phyloP scores from a whole-genome alignment of 2,329 filamentous ascomycete genomes.

The Hypomyces perniciosus region DNA sequence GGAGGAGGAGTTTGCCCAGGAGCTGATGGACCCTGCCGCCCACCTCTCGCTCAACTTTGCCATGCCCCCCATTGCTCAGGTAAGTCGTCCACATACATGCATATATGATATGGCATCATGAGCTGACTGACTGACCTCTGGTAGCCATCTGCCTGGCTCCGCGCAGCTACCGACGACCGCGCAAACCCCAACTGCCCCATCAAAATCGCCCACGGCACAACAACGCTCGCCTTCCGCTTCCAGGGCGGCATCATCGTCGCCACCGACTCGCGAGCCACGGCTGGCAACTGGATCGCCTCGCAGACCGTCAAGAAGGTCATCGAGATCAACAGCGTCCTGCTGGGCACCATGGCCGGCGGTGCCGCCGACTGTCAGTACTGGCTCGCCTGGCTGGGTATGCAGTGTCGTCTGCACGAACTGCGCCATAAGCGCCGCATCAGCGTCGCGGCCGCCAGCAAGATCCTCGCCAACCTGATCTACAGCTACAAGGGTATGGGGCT shows the following conservation, averaged over 20 bases:
- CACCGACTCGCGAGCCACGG: conserved; percentile 93
- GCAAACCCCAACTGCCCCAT: conserved; percentile 96
- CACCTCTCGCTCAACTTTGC: conserved; percentile 88
- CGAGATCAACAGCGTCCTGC: conserved; percentile 88
- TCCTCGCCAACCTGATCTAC: conserved; percentile 97
- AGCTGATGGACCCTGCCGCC: conserved; percentile 65
- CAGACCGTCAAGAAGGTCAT: conserved; percentile 99
- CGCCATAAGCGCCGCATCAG: conserved; percentile 98
- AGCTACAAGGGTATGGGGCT: conserved; percentile 98
- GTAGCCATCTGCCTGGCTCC: conserved; percentile 88
- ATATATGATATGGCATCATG: not conserved
- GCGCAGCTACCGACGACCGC: conserved; percentile 94
- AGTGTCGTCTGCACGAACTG: conserved; percentile 98
- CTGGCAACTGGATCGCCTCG: conserved; percentile 98
- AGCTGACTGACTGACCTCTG: not conserved
- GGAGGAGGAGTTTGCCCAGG: conserved; percentile 63
- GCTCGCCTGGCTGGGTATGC: conserved; percentile 97
- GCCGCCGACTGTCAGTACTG: conserved; percentile 99
- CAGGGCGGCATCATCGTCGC: conserved; percentile 97
- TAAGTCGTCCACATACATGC: conserved; percentile 38
- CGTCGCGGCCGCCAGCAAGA: conserved; percentile 94
- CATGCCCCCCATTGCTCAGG: conserved; percentile 86
- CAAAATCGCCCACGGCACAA: conserved; percentile 98
- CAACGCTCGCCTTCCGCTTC: conserved; percentile 95
- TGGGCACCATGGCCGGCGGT: conserved; percentile 97